Base-by-base conservation (phyloP, 805 yeast genomes). In the Yamadazyma sp. region DNA sequence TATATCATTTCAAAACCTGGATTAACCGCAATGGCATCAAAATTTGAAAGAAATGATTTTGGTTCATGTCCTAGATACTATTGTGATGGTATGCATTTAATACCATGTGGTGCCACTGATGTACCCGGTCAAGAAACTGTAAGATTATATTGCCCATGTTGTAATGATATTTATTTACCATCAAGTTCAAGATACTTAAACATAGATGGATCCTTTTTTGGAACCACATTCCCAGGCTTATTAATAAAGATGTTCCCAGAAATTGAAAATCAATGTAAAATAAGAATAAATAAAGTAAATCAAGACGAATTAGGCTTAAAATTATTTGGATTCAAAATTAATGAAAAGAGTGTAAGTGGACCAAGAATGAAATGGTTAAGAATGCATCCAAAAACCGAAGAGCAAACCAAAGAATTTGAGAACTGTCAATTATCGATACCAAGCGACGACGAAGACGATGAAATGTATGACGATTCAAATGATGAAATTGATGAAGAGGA, bases 331-430 rank as follows among this genome's bases (percentile, higher is more conserved):
- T 93, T 93, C 68, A 76, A 76, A 47, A 70, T 93, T 19, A 77
- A 83, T 50, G 91, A 86, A 54, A 53, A 64, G 36, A 82, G 95
- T 29, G 65, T 73, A 20, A 73, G 84, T 31, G 98, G 98, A 0
- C 89, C 94, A n/a, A 75, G 98, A 48, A 93, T 93, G 98, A 75
- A 74, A 50, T 93, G 98, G 98, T 70, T 91, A 43, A 76, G 98
- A 49, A 80, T 78, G 56, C 69, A 75, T 44, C 98, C 98, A 3
- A 63, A 65, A 28, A 72, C 78, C 3, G 70, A 63, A 13, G 76
- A 68, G 27, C 89, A 84, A 50, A 59, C 74, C 47, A 70, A 64
- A 33, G 94, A 86, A 50, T 78, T 68, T 45, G 70, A 75, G 5
- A 62, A 60, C 23, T 84, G 93, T 53, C 86, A 83, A 54, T 81